phyloP scores from a whole-genome alignment of 2,329 filamentous ascomycete genomes.

The Sarocladium kiliense region DNA sequence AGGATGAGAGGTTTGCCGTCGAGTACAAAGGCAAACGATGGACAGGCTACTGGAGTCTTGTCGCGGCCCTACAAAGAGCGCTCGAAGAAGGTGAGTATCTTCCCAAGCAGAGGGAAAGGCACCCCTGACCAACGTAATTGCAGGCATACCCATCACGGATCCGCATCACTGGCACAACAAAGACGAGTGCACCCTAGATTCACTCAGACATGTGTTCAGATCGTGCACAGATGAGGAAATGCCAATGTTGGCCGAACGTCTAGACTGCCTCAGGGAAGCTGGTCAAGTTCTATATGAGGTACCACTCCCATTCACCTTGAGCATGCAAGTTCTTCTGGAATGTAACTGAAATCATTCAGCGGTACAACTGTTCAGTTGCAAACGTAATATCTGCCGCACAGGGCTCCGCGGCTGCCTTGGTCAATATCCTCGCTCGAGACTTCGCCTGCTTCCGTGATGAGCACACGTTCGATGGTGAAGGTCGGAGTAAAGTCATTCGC shows the following conservation, averaged over 20 bases:
- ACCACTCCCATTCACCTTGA: conserved; percentile 18
- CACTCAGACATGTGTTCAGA: conserved; percentile 73
- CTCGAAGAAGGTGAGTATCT: conserved; percentile 65
- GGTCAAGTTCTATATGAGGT: conserved; percentile 75
- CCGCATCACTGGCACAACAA: conserved; percentile 81
- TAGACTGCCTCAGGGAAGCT: conserved; percentile 77
- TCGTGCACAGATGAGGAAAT: conserved; percentile 84
- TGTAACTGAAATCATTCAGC: conserved; percentile 35
- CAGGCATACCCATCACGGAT: conserved; percentile 82
- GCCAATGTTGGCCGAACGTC: conserved; percentile 72
- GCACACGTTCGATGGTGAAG: conserved; percentile 57
- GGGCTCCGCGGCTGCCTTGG: conserved; percentile 74
- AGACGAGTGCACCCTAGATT: conserved; percentile 68
- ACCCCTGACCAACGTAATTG: background rate
- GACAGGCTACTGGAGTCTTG: conserved; percentile 95
- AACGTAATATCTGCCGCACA: conserved; percentile 71
- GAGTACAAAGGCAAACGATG: conserved; percentile 75
- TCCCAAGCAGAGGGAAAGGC: background rate
- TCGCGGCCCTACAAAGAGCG: conserved; percentile 80
- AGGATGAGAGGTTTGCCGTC: conserved; percentile 73
- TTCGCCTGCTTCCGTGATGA: conserved; percentile 87
- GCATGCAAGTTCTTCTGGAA: background rate
- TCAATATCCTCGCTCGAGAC: conserved; percentile 77
- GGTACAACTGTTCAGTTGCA: conserved; percentile 69
- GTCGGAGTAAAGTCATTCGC: conserved; percentile 63